Evolutionary conservation across 2,329 filamentous ascomycete species (phyloP).

Genomic region (Colletotrichum caudatum): DNA sequence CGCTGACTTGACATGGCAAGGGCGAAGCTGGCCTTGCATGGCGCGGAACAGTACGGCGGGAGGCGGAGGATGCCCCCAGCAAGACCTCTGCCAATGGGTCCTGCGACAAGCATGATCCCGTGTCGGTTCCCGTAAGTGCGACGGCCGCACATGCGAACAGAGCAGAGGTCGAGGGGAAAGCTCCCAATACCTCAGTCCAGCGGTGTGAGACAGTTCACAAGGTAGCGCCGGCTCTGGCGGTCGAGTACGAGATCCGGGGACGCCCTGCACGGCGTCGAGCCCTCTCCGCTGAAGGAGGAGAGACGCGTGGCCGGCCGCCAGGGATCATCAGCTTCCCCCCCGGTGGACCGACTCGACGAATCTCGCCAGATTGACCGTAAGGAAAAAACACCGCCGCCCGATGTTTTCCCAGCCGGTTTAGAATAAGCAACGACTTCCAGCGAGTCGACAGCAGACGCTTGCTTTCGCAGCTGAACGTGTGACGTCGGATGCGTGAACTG

Average conservation of each 20-base stretch:
- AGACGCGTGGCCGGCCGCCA: conserved; percentile 43
- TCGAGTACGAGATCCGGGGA: conserved; percentile 54
- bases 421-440: background rate
- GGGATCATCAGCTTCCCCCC: conserved; percentile 52
- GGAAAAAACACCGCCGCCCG: conserved; percentile 53
- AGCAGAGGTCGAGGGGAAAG: conserved; percentile 51
- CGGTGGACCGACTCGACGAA: conserved; percentile 60
- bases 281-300: conserved; percentile 35
- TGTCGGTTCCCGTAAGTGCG: no score
- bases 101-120: no score
- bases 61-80: no score
- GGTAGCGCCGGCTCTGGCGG: conserved; percentile 53
- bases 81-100: no score
- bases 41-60: no score
- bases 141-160: conserved; percentile 51
- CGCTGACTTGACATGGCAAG: no score
- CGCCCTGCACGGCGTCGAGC: conserved; percentile 47
- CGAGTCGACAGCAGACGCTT: background rate
- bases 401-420: conserved; percentile 53
- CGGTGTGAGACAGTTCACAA: conserved; percentile 59
- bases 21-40: no score
- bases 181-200: conserved; percentile 60
- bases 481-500: background rate
- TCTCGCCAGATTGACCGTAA: conserved; percentile 55
- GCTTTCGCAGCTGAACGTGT: background rate